Evolutionary conservation across 345 rosid genomes (phyloP).

Genomic region (Citrus australasica): DNA sequence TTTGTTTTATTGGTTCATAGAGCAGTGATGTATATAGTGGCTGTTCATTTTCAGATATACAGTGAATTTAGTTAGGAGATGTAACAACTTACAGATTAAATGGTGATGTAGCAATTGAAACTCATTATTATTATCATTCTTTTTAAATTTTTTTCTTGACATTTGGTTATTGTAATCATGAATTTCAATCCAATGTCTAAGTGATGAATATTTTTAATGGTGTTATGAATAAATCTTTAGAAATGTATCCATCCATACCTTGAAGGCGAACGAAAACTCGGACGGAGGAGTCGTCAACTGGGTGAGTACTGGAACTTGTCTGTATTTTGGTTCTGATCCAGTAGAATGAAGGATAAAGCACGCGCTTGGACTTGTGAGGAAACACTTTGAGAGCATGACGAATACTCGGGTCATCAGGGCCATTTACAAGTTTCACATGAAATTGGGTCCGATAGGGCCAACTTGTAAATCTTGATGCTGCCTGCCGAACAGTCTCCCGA

Average conservation of each 20-base stretch:
- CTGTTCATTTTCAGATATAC: neutral
- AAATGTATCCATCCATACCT: neutral
- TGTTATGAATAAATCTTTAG: neutral
- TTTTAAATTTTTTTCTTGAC: neutral
- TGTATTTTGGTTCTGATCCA: neutral
- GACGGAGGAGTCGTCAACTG: neutral
- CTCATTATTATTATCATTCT: neutral
- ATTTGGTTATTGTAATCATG: neutral
- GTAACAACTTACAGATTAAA: neutral
- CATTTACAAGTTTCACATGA: too few species aligned
- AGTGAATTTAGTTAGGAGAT: neutral
- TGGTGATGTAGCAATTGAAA: neutral
- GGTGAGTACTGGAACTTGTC: neutral
- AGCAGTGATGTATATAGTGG: neutral
- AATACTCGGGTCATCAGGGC: too few species aligned
- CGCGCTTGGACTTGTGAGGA: neutral
- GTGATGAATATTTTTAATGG: neutral
- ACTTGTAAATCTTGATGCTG: too few species aligned
- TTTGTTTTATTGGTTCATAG: neutral
- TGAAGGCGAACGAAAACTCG: neutral
- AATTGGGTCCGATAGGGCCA: too few species aligned
- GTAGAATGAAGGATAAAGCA: neutral
- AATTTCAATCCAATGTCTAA: neutral
- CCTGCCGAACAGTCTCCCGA: too few species aligned
- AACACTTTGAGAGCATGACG: too few species aligned